Evolutionary conservation across 257 asterid species (phyloP).

Genomic region (Lantana camara): DNA sequence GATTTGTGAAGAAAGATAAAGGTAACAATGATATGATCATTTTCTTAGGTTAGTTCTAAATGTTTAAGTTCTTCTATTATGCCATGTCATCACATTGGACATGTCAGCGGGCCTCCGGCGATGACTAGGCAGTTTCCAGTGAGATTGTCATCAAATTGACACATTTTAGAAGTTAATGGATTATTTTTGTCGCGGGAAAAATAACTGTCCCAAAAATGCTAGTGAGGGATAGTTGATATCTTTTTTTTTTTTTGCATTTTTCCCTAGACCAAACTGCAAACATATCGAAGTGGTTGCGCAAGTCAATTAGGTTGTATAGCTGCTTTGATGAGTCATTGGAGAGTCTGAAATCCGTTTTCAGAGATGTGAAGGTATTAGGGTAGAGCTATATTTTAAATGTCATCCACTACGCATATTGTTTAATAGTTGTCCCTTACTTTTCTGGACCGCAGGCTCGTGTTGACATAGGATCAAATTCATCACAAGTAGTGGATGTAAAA

Average conservation of each 20-base stretch:
- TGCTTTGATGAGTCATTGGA: conserved; percentile 69
- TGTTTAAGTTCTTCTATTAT: too few species aligned
- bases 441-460: conserved; percentile 57
- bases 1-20: conserved; percentile 55
- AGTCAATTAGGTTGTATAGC: conserved; percentile 67
- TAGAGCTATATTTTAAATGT: conserved; percentile 9
- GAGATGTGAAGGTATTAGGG: conserved; percentile 68
- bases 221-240: conserved; percentile 97
- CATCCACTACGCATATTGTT: conserved; percentile 17
- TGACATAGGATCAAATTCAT: conserved; percentile 37
- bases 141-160: too few species aligned
- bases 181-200: too few species aligned
- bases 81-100: too few species aligned
- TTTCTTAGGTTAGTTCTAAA: conserved; percentile 7
- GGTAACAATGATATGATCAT: conserved; percentile 43
- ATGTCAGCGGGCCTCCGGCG: too few species aligned
- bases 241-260: too few species aligned
- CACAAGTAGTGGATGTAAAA: conserved; percentile 40
- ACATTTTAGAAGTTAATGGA: too few species aligned
- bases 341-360: conserved; percentile 70
- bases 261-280: too few species aligned
- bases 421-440: conserved; percentile 5
- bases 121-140: too few species aligned
- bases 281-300: conserved; percentile 95
- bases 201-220: conserved; percentile 29